Conservation (phyloP, 2,329 filamentous ascomycete species). For the Chrysoporthe austroafricana region DNA sequence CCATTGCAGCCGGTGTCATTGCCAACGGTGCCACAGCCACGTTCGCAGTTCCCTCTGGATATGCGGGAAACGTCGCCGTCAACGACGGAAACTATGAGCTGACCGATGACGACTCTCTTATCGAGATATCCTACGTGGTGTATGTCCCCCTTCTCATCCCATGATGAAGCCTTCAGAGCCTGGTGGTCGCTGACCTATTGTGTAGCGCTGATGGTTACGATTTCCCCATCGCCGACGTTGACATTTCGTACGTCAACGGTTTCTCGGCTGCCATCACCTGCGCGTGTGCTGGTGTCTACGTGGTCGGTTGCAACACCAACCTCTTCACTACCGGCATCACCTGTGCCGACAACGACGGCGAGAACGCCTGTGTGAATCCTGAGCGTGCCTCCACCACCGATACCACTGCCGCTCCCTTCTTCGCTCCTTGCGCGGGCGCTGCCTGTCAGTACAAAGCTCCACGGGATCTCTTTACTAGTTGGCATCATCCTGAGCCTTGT, state of each 20-base stretch:
- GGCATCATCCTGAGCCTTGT: background rate
- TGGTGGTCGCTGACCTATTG: background rate
- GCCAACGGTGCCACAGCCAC: constrained; percentile 18
- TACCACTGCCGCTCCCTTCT: constrained; percentile 23
- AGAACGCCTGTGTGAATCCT: constrained; percentile 32
- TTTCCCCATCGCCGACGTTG: constrained; percentile 27
- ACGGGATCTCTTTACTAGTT: background rate
- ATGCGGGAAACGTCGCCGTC: constrained; percentile 32
- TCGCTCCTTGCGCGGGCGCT: constrained; percentile 23
- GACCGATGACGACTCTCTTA: constrained; percentile 26
- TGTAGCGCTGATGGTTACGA: background rate
- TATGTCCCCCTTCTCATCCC: background rate
- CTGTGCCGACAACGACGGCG: constrained; percentile 29
- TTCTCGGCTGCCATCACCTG: constrained; percentile 33
- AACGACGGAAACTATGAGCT: constrained; percentile 18
- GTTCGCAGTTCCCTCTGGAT: constrained; percentile 31
- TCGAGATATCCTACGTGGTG: constrained; percentile 29
- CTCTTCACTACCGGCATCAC: constrained; percentile 25
- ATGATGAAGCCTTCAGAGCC: background rate
- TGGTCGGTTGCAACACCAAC: constrained; percentile 34
- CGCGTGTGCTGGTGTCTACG: constrained; percentile 21
- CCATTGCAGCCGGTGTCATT: constrained; percentile 27
- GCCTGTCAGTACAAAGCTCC: background rate
- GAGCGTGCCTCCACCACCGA: constrained; percentile 21
- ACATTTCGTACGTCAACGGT: constrained; percentile 34